phyloP scores from a whole-genome alignment of 495 filamentous ascomycete genomes.

The Penicillium crystallinum region DNA sequence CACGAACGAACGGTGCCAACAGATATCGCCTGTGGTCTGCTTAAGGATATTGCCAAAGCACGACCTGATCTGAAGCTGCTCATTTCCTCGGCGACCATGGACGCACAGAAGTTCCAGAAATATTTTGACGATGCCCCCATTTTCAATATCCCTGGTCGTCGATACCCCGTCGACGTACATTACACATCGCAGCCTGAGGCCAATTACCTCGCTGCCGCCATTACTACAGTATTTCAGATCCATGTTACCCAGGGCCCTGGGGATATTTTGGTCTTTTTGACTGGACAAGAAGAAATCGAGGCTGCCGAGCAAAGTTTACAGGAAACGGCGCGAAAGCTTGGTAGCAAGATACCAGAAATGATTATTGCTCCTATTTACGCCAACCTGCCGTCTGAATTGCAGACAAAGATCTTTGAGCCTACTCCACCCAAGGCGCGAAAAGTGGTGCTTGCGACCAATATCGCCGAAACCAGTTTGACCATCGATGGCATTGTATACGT shows the following conservation, averaged over 20 bases:
- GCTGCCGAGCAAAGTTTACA: slow-evolving; percentile 73
- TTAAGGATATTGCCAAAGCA: slow-evolving; percentile 86
- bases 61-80: slow-evolving; percentile 86
- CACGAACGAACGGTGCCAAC: slow-evolving; percentile 91
- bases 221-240: slow-evolving; percentile 95
- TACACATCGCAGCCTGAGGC: slow-evolving; percentile 90
- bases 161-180: slow-evolving; percentile 87
- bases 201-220: slow-evolving; percentile 86
- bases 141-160: slow-evolving; percentile 90
- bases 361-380: slow-evolving; percentile 86
- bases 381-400: slow-evolving; percentile 79
- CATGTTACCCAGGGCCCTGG: slow-evolving; percentile 82
- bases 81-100: slow-evolving; percentile 92
- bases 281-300: slow-evolving; percentile 88
- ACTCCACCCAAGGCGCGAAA: slow-evolving; percentile 76
- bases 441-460: slow-evolving; percentile 85
- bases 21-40: slow-evolving; percentile 83
- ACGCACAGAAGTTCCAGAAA: slow-evolving; percentile 85
- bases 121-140: slow-evolving; percentile 96
- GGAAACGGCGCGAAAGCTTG: slow-evolving; percentile 76
- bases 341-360: slow-evolving; percentile 77
- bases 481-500: slow-evolving; percentile 91
- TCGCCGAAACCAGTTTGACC: slow-evolving; percentile 83
- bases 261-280: slow-evolving; percentile 88
- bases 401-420: slow-evolving; percentile 85